phyloP scores from a whole-genome alignment of 2,329 filamentous ascomycete species.

The Trichophyton equinum region DNA sequence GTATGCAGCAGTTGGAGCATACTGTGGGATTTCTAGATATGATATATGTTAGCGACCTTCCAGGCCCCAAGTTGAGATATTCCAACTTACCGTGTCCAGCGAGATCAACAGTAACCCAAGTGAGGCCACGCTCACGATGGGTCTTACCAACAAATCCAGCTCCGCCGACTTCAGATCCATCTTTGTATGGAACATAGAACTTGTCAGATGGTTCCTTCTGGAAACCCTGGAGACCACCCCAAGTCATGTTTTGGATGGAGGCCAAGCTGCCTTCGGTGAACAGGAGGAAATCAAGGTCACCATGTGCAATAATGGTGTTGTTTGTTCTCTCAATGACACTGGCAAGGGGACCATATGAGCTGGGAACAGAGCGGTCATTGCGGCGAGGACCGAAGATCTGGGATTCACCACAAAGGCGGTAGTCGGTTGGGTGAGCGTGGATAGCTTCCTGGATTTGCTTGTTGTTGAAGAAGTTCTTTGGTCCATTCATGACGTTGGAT shows the following conservation, averaged over 20 bases:
- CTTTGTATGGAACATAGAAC: constrained; percentile 57
- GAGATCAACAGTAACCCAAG: constrained; percentile 51
- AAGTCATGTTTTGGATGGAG: constrained; percentile 71
- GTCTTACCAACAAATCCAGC: constrained; percentile 56
- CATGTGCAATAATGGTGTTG: constrained; percentile 62
- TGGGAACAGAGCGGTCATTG: constrained; percentile 35
- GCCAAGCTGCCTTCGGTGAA: constrained; percentile 58
- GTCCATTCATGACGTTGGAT: constrained; percentile 54
- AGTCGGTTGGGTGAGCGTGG: constrained; percentile 47
- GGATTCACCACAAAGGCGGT: constrained; percentile 42
- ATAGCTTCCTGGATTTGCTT: constrained; percentile 56
- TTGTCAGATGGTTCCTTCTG: constrained; percentile 46
- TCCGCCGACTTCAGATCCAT: constrained; percentile 35
- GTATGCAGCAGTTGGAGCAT: constrained; percentile 37
- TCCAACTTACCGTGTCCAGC: constrained; percentile 42
- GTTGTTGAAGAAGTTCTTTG: constrained; percentile 56
- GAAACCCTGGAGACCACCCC: constrained; percentile 60
- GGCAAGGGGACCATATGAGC: constrained; percentile 48
- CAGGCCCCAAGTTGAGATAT: too few species aligned
- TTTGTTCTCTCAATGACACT: constrained; percentile 60
- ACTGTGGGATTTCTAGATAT: constrained; percentile 29
- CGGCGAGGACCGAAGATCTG: constrained; percentile 33
- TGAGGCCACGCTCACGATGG: constrained; percentile 64
- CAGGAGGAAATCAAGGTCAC: constrained; percentile 55
- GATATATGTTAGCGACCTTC: neutral